A percentile compares a stretch with the other conserved stretches of the same genome.
phyloP scores from a whole-genome alignment of 2,329 filamentous ascomycete genomes.

The Harringtonia aguacate region DNA sequence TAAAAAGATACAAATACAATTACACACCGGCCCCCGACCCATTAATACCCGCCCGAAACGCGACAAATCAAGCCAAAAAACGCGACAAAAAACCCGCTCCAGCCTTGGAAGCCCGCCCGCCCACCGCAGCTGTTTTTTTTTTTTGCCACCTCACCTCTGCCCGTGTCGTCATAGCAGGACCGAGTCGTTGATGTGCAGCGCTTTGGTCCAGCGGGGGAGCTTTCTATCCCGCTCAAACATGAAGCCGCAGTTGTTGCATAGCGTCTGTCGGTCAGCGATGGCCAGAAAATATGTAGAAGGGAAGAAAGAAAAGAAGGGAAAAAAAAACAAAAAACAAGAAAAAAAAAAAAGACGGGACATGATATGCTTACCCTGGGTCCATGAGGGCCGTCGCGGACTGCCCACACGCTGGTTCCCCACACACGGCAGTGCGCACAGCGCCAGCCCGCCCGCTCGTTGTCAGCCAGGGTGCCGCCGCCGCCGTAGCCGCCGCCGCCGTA shows the following conservation, averaged over 20 bases:
- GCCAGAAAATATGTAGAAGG: slow-evolving; percentile 4
- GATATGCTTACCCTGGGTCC: slow-evolving; percentile 61
- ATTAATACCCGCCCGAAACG: too few relatives aligned
- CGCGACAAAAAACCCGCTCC: too few relatives aligned
- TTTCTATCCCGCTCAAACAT: slow-evolving; percentile 80
- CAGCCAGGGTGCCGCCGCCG: slow-evolving; percentile 54
- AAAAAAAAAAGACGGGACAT: slow-evolving; percentile 8
- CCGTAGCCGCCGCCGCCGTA: slow-evolving; percentile 41
- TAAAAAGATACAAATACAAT: too few relatives aligned
- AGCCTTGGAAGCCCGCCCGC: too few relatives aligned
- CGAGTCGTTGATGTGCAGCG: slow-evolving; percentile 43
- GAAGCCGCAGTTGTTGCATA: slow-evolving; percentile 90
- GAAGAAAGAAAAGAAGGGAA: background rate
- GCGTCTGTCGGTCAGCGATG: slow-evolving; percentile 45
- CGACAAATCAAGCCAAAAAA: too few relatives aligned
- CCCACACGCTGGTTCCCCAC: slow-evolving; percentile 88
- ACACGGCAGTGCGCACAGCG: slow-evolving; percentile 79
- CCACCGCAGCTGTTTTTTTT: too few relatives aligned
- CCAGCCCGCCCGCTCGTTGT: slow-evolving; percentile 74
- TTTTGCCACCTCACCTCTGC: background rate
- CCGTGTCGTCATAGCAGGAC: slow-evolving; percentile 5
- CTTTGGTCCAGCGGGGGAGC: slow-evolving; percentile 66
- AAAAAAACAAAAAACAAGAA: background rate
- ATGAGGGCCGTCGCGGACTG: slow-evolving; percentile 79
- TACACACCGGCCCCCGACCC: too few relatives aligned